Evolutionary conservation across 2,329 filamentous ascomycete species (phyloP).

Genomic region (Lasiodiplodia theobromae): DNA sequence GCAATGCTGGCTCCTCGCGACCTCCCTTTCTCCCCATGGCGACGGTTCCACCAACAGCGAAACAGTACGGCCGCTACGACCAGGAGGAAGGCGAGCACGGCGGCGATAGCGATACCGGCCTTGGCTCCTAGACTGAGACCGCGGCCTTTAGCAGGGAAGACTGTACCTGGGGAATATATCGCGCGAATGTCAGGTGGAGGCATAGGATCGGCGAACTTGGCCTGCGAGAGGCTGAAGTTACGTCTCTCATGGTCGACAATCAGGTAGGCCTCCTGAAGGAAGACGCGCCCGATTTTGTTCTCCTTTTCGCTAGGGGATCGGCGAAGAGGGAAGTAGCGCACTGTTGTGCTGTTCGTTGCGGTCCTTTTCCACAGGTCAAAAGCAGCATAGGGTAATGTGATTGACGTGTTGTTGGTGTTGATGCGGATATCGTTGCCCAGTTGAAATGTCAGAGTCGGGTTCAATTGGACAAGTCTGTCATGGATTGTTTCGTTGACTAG

Average conservation of each 20-base stretch:
- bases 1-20: neutral
- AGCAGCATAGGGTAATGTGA: neutral
- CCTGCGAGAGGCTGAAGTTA: slow-evolving; percentile 38
- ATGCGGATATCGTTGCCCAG: too few species aligned
- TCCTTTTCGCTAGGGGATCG: too few species aligned
- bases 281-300: too few species aligned
- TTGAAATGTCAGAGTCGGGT: too few species aligned
- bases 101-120: neutral
- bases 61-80: neutral
- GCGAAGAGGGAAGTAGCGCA: too few species aligned
- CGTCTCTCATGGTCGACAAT: slow-evolving; percentile 47
- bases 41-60: neutral
- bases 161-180: too few species aligned
- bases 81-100: neutral
- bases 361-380: neutral
- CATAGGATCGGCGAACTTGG: neutral
- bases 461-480: too few species aligned
- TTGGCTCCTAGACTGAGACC: neutral
- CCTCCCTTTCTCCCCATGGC: neutral
- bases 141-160: too few species aligned
- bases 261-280: slow-evolving; percentile 48
- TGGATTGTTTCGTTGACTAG: too few species aligned
- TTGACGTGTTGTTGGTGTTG: neutral
- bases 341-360: too few species aligned
- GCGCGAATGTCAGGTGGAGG: neutral